Evolutionary conservation across 2,329 filamentous ascomycete species (phyloP), one percentile per base, ranked within the genome.

Genomic region (Fusarium virguliforme): DNA sequence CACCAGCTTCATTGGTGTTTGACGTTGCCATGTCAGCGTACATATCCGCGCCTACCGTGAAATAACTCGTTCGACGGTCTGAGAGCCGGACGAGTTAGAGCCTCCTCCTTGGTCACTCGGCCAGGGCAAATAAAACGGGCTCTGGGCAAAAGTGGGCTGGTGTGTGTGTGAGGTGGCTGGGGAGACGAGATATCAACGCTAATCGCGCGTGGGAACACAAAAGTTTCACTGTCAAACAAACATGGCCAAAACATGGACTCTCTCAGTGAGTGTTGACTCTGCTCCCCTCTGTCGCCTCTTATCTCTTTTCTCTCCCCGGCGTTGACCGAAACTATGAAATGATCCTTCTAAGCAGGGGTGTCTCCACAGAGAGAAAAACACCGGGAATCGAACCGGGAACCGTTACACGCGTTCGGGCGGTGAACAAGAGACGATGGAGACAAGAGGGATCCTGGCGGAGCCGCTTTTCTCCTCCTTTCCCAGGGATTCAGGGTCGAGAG

Each of bases 331-430:
- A 60, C 56, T 58, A 15, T 59, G 50, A n/a, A 58, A 32, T 34
- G 60, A 46, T 46, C 66, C 37, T 53, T 58, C 48, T 30, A 63
- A 59, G 60, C 60, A 57, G 60, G 41, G 60, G 38, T 40, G 8
- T 34, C 28, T n/a, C 48, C 48, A 51, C 48, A 51, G 18, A 46
- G 9, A 18, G n/a, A 53, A 6, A 56, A 30, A 15, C 13, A 46
- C 64, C 55, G 55, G 64, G 34, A 53, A 50, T 37, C 8, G 41
- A 68, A 15, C 60, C 68, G 68, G 61, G 32, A 64, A 51, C 6
- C 3, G 58, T 50, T 48, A 64, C 68, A 63, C 60, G n/a, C n/a
- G n/a, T n/a, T n/a, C n/a, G n/a, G 46, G 68, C 68, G 64, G 68
- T 65, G 60, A 61, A 60, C 28, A 24, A 53, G n/a, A 34, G 7